phyloP scores from a whole-genome alignment of 2,329 filamentous ascomycete species.

The Colletotrichum paranaense region DNA sequence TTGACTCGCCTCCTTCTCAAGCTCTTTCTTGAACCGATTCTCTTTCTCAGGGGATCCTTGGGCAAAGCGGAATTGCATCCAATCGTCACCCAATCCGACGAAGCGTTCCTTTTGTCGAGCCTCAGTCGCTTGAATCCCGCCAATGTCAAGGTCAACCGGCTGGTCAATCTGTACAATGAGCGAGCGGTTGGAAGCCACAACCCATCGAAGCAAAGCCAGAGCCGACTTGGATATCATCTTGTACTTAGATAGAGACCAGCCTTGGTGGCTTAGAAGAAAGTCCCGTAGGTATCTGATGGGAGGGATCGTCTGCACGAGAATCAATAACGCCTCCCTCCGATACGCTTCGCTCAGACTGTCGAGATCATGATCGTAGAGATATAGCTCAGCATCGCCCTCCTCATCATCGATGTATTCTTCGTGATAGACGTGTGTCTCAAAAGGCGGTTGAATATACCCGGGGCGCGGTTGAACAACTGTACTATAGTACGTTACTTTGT shows the following conservation, averaged over 20 bases:
- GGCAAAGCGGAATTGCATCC: constrained; percentile 86
- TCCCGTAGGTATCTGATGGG: constrained; percentile 67
- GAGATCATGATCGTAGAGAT: constrained; percentile 66
- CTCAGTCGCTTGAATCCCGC: background rate
- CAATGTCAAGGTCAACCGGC: constrained; percentile 38
- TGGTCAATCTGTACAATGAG: constrained; percentile 81
- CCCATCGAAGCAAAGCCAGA: constrained; percentile 81
- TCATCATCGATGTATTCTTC: background rate
- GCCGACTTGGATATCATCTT: constrained; percentile 73
- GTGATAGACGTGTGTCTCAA: background rate
- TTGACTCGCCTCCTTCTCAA: constrained; percentile 57
- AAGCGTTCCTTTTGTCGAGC: constrained; percentile 61
- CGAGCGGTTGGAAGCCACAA: constrained; percentile 89
- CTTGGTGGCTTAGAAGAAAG: constrained; percentile 55
- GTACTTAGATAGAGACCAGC: constrained; percentile 54
- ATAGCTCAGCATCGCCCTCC: constrained; percentile 38
- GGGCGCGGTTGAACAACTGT: no score
- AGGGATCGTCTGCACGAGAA: constrained; percentile 70
- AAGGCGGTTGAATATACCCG: no score
- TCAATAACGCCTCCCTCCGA: constrained; percentile 62
- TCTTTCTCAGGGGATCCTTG: constrained; percentile 93
- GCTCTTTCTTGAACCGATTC: constrained; percentile 74
- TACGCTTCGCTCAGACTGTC: constrained; percentile 58
- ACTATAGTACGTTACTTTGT: background rate
- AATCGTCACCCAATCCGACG: constrained; percentile 68